Percentiles rank a stretch among this genome's conserved stretches.
phyloP scores from a whole-genome alignment of 306 rosid genomes.

The Rosa rugosa region DNA sequence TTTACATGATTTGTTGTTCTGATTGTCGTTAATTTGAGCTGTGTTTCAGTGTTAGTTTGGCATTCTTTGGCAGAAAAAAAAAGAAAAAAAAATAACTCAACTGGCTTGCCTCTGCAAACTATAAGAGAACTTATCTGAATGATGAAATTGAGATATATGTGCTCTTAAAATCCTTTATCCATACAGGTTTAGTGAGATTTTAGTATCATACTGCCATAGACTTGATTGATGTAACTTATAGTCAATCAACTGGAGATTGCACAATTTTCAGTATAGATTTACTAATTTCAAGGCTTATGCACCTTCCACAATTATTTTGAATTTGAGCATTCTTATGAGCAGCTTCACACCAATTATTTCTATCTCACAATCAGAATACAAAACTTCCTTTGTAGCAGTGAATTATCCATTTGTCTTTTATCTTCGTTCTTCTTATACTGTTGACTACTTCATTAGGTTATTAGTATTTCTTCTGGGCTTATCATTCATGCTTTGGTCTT shows the following conservation, averaged over 20 bases:
- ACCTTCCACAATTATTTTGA: background rate
- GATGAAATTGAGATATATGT: background rate
- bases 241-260: background rate
- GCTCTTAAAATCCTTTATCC: background rate
- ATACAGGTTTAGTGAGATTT: background rate
- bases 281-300: background rate
- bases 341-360: background rate
- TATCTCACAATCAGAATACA: background rate
- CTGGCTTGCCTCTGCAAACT: background rate
- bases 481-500: constrained; percentile 12
- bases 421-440: background rate
- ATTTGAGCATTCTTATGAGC: background rate
- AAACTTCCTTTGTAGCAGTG: too few species aligned
- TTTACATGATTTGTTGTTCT: background rate
- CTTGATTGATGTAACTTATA: background rate
- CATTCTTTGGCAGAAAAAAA: too few species aligned
- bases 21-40: background rate
- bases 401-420: background rate
- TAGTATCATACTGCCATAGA: background rate
- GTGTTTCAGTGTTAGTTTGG: background rate
- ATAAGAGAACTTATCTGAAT: background rate
- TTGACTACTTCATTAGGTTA: background rate
- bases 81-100: too few species aligned
- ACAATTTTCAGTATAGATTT: background rate
- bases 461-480: background rate